phyloP scores from a whole-genome alignment of 148 eudicot genomes.

The Rhododendron ovatum region DNA sequence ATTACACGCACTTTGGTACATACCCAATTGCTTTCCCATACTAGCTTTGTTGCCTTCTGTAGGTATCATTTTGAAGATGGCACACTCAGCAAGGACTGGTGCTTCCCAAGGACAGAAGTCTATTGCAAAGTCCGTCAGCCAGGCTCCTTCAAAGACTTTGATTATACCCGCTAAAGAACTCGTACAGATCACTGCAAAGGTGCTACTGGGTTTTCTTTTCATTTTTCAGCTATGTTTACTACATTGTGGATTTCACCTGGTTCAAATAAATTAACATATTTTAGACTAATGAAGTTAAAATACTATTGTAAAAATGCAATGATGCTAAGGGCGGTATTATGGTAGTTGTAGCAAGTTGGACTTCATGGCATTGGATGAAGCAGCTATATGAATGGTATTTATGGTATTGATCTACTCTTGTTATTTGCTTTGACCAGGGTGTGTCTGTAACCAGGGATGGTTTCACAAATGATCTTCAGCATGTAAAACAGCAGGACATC shows the following conservation, averaged over 20 bases:
- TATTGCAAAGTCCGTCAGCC: constrained; percentile 41
- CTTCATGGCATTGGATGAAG: neutral
- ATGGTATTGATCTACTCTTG: neutral
- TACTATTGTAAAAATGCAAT: neutral
- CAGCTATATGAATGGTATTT: neutral
- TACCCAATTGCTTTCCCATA: neutral
- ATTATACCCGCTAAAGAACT: constrained; percentile 77
- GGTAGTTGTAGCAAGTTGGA: neutral
- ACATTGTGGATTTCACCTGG: neutral
- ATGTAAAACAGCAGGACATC: constrained; percentile 60
- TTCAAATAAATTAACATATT: neutral
- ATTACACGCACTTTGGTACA: neutral
- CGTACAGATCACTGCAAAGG: constrained; percentile 91
- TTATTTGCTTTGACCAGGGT: constrained; percentile 44
- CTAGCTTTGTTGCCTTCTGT: constrained; percentile 14
- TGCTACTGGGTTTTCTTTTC: constrained; percentile 13
- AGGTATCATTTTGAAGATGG: constrained; percentile 92
- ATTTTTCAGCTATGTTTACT: neutral
- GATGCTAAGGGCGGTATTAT: neutral
- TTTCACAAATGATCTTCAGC: constrained; percentile 51
- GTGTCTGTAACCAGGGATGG: constrained; percentile 67
- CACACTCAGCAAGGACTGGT: constrained; percentile 52
- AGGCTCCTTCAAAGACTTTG: constrained; percentile 60
- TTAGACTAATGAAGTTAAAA: neutral
- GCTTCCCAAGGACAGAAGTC: constrained; percentile 51